Conservation (phyloP, 345 rosid species). For the Capsella bursapastoris region DNA sequence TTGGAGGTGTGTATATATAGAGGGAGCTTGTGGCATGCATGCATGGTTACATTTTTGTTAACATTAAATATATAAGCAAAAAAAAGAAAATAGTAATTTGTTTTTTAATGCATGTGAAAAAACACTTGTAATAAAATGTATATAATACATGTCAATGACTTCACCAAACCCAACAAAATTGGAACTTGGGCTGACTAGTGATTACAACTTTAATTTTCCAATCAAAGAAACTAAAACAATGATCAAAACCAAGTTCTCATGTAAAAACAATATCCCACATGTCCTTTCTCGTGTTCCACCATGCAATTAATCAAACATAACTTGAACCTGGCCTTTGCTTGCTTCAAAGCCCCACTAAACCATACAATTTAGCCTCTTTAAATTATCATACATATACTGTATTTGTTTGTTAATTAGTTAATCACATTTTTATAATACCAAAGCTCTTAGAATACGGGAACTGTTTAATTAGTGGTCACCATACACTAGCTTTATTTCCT, state of each 20-base stretch:
- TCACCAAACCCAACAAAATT: conserved; percentile 35
- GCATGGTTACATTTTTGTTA: conserved; percentile 6
- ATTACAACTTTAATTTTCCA: conserved; percentile 12
- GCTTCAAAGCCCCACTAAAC: conserved; percentile 30
- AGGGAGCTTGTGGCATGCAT: conserved; percentile 31
- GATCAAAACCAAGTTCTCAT: conserved; percentile 15
- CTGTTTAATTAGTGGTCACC: conserved; percentile 30
- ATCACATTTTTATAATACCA: conserved; percentile 25
- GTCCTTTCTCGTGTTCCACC: conserved; percentile 45
- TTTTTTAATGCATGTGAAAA: neutral
- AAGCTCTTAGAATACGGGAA: conserved; percentile 20
- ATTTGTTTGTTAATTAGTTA: conserved; percentile 3
- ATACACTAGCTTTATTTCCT: conserved; percentile 1
- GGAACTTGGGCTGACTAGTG: conserved; percentile 33
- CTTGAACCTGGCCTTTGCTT: conserved; percentile 44
- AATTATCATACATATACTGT: neutral
- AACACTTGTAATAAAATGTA: conserved; percentile 1
- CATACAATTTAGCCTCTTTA: conserved; percentile 8
- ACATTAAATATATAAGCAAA: too few relatives aligned
- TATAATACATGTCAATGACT: conserved; percentile 10
- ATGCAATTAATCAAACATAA: conserved; percentile 36
- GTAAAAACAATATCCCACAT: conserved; percentile 41
- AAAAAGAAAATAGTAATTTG: neutral
- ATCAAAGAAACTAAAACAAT: conserved; percentile 2
- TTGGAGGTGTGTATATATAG: conserved; percentile 31